Percentiles rank a stretch among this genome's conserved stretches.
phyloP scores from a whole-genome alignment of 139 green algal genomes.

The Volvox reticuliferus region DNA sequence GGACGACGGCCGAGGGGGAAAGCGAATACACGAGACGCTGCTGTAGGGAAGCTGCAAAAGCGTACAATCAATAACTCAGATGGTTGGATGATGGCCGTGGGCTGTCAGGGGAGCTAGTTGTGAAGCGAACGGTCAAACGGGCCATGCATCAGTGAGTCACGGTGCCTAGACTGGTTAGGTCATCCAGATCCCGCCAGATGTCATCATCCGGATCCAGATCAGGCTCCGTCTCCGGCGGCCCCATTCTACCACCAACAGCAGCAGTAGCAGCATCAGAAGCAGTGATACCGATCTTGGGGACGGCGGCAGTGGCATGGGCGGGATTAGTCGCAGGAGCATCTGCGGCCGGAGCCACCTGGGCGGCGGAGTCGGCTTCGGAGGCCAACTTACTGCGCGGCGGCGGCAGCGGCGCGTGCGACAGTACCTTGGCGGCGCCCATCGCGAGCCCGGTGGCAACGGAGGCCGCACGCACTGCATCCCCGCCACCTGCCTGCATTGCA shows the following conservation, averaged over 20 bases:
- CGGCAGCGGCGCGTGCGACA: background rate
- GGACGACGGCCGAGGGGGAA: too few species aligned
- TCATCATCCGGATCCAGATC: background rate
- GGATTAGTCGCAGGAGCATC: too few species aligned
- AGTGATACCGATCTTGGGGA: background rate
- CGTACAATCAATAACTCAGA: too few species aligned
- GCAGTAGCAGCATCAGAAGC: background rate
- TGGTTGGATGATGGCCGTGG: too few species aligned
- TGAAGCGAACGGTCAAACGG: too few species aligned
- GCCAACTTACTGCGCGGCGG: background rate
- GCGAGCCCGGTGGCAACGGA: background rate
- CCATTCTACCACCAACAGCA: background rate
- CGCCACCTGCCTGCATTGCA: too few species aligned
- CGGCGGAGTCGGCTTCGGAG: background rate
- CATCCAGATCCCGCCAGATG: constrained; percentile 32
- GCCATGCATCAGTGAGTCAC: background rate
- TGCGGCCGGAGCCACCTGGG: background rate
- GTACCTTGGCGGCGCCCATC: background rate
- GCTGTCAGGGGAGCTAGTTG: too few species aligned
- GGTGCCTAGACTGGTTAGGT: constrained; percentile 32
- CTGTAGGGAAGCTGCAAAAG: too few species aligned
- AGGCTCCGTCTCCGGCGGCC: background rate
- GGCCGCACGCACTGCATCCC: too few species aligned
- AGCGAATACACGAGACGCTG: too few species aligned
- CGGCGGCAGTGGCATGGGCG: too few species aligned